These are phyloP conservation scores for Thraustochytrium striatum DNA, from an alignment of 352 stramenopile species.

Conservation along the genomic window DNA sequence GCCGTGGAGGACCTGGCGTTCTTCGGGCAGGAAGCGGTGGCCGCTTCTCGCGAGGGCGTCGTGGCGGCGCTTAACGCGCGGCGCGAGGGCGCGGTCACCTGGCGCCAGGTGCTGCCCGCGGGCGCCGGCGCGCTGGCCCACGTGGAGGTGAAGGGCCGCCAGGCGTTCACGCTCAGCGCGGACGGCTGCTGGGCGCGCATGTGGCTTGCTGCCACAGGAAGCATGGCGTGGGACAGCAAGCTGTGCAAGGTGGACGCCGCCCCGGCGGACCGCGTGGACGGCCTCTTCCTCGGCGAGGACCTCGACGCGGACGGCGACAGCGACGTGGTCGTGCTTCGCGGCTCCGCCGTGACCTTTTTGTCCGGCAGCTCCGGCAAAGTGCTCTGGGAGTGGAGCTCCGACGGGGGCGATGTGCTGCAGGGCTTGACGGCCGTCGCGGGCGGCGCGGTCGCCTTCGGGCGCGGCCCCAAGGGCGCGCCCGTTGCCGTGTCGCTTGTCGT, in stretches of 20 bases:
- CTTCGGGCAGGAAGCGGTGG: neutral
- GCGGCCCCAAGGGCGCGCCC: neutral
- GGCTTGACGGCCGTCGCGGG: neutral
- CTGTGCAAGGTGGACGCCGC: neutral
- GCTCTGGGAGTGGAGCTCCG: neutral
- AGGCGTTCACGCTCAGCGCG: neutral
- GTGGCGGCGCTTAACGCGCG: neutral
- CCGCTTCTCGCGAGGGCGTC: neutral
- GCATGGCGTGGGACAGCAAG: constrained; percentile 1
- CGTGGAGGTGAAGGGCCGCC: neutral
- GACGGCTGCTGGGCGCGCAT: neutral
- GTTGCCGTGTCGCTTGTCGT: neutral
- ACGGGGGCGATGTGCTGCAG: neutral
- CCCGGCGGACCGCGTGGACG: neutral
- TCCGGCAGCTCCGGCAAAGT: neutral
- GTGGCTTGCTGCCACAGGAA: neutral
- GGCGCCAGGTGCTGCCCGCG: constrained; percentile 1
- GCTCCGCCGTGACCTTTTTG: neutral
- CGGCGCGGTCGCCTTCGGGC: neutral
- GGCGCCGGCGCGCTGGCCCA: neutral
- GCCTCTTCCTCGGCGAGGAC: neutral
- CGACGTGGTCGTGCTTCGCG: neutral
- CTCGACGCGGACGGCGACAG: neutral
- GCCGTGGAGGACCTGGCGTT: neutral
- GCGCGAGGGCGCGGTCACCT: constrained; percentile 5